Evolutionary conservation across 176 grass and related monocot genomes (phyloP), one percentile per base, ranked within the genome.

Genomic region (Raddia distichophylla): DNA sequence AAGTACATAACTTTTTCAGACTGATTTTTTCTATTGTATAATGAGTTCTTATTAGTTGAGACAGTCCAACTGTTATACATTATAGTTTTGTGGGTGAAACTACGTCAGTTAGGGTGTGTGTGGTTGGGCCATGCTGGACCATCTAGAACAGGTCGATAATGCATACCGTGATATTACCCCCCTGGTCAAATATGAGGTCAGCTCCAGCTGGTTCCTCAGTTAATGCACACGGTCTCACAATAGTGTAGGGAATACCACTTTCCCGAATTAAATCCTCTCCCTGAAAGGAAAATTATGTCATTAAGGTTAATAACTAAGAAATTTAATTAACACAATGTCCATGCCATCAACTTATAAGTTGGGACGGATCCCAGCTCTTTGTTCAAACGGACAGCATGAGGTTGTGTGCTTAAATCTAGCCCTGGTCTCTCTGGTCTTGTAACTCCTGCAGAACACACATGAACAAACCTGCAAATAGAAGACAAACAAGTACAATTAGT

Each of bases 161-260:
- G n/a, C 76, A 35, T 94, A 94, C 96, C 58, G 85, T 95, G 84
- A 98, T 95, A 83, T 98, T 93, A 74, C 95, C 96, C 74, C 96
- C 93, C 70, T 98, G 96, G n/a, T 98, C 96, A 65, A 93, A 98
- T 88, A 95, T 90, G 65, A 98, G 90, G 64, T 98, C 93, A 44
- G 91, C 96, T 84, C 96, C 96, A 80, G 96, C 96, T 46, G 93
- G 93, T 71, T 98, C 96, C 84, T 98, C 93, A 10, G 90, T 98
- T 78, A 98, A 70, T 73, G 96, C 93, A 83, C 96, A 98, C 46
- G 96, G 96, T 34, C 91, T 84, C 48, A 98, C 79, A 69, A 98
- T 98, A 44, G 90, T 73, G 61, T 91, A 95, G 0, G 96, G 82
- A 78, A 98, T 84, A 22, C 91, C 87, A 8, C 93, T 98, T 91